Evolutionary conservation across 2,329 filamentous ascomycete species (phyloP).

Genomic region (Botrytis squamosa): DNA sequence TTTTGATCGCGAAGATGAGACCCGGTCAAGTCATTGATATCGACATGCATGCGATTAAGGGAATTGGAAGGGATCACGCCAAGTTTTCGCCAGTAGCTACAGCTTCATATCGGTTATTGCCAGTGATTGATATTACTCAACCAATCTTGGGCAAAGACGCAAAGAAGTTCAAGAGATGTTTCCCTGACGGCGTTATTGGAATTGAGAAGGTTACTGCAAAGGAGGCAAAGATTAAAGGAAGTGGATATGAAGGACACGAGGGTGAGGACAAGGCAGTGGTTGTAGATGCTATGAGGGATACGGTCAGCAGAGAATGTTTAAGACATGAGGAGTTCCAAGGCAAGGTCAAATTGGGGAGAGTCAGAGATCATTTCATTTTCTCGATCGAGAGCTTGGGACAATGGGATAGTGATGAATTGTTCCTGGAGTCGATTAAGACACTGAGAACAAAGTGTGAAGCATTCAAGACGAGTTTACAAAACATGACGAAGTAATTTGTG

Average conservation of each 20-base stretch:
- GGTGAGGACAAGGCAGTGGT: constrained; percentile 89
- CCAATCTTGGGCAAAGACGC: constrained; percentile 88
- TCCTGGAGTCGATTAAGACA: constrained; percentile 82
- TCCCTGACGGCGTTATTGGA: constrained; percentile 82
- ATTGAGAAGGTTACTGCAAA: constrained; percentile 68
- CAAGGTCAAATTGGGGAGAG: constrained; percentile 89
- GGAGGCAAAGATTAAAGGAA: constrained; percentile 60
- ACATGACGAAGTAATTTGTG: constrained; percentile 51
- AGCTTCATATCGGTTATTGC: constrained; percentile 86
- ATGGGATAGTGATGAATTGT: constrained; percentile 90
- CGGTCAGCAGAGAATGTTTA: constrained; percentile 88
- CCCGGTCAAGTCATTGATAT: constrained; percentile 85
- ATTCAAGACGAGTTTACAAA: constrained; percentile 68
- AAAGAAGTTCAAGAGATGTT: constrained; percentile 85
- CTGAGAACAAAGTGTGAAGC: constrained; percentile 81
- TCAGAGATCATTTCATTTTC: constrained; percentile 97
- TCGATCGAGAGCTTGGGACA: constrained; percentile 92
- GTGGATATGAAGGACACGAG: constrained; percentile 69
- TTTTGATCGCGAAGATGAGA: constrained; percentile 89
- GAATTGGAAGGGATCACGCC: constrained; percentile 88
- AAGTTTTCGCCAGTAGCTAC: constrained; percentile 98
- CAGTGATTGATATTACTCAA: constrained; percentile 76
- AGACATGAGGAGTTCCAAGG: constrained; percentile 90
- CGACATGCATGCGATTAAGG: constrained; percentile 92
- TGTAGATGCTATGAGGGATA: constrained; percentile 85